Evolutionary conservation across 2,329 filamentous ascomycete species (phyloP), one percentile per base, ranked within the genome.

Genomic region (Pyrenophora teres): DNA sequence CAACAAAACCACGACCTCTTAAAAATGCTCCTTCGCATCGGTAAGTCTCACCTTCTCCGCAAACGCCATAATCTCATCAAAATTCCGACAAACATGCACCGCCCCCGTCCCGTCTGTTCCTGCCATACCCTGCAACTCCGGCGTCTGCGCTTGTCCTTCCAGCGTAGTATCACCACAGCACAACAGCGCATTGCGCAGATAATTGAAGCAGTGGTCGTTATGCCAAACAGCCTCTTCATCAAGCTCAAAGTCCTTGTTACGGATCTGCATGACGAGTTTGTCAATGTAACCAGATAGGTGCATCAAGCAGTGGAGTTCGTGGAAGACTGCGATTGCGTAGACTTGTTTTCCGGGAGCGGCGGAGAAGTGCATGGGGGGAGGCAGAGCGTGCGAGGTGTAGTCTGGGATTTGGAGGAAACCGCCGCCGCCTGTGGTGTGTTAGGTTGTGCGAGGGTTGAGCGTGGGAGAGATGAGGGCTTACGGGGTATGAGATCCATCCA

Each of bases 151-250:
- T 49, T 64, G 58, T 2, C 65, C 66, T 44, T 69, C 66, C 1
- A 69, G 48, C 19, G 63, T 59, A 32, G 62, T 63, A 49, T 69
- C 64, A 6, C 61, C 65, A 25, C 40, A 50, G 31, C 65, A 69
- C 56, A 66, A 57, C 10, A 68, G 40, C 8, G 64, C 59, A 31
- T 48, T 65, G 23, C 64, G 46, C 25, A 69, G 25, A 38, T 69
- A 69, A 31, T 67, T 61, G 40, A 68, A 62, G 43, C 66, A 69
- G 33, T 69, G 66, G 31, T 67, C 64, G 31, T 64, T 67, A 25
- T 69, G 66, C 35, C 45, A 45, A n/a, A 67, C 41, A 25, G 50
- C 37, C 6, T 53, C 48, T 30, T 69, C 63, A 8, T 60, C 50
- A 1, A 62, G 23, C 3, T 27, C 40, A 7, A 50, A 57, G 23